Conservation (phyloP, 2,329 filamentous ascomycete genomes). For the Aureobasidium sp. region DNA sequence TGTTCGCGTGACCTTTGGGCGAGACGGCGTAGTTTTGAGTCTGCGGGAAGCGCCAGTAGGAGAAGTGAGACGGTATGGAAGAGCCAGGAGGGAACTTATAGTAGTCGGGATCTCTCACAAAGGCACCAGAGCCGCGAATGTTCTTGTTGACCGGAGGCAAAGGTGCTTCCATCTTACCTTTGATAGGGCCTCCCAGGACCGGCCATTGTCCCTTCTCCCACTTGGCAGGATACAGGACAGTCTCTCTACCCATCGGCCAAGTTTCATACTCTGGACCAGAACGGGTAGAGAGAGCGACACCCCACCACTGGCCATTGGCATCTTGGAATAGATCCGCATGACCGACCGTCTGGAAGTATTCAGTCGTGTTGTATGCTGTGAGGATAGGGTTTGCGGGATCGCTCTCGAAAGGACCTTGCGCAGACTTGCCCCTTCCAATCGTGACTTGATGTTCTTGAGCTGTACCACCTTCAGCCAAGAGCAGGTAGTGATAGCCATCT, state of each 20-base stretch:
- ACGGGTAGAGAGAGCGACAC: slow-evolving; percentile 38
- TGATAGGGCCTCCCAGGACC: slow-evolving; percentile 29
- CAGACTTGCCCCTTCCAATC: slow-evolving; percentile 29
- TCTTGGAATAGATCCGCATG: slow-evolving; percentile 52
- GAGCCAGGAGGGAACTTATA: slow-evolving; percentile 39
- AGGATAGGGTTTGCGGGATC: slow-evolving; percentile 21
- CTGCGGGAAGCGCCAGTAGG: slow-evolving; percentile 47
- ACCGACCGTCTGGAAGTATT: slow-evolving; percentile 43
- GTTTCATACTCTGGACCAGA: slow-evolving; percentile 32
- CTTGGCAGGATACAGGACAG: slow-evolving; percentile 39
- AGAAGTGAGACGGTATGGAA: slow-evolving; percentile 44
- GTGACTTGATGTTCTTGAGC: slow-evolving; percentile 32
- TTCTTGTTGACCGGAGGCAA: slow-evolving; percentile 29
- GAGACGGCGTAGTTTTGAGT: slow-evolving; percentile 38
- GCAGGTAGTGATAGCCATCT: slow-evolving; percentile 28
- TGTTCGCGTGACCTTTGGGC: slow-evolving; percentile 32
- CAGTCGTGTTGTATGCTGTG: slow-evolving; percentile 19
- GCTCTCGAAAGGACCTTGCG: slow-evolving; percentile 19
- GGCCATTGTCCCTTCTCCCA: slow-evolving; percentile 38
- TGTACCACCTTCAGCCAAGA: slow-evolving; percentile 32
- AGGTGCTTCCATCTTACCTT: slow-evolving; percentile 36
- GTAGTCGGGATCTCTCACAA: slow-evolving; percentile 34
- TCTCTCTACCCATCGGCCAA: slow-evolving; percentile 49
- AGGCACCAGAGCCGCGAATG: slow-evolving; percentile 34
- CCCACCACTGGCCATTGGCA: slow-evolving; percentile 44